phyloP scores from a whole-genome alignment of 768 basidiomycete genomes.

The Mycena indigotica region DNA sequence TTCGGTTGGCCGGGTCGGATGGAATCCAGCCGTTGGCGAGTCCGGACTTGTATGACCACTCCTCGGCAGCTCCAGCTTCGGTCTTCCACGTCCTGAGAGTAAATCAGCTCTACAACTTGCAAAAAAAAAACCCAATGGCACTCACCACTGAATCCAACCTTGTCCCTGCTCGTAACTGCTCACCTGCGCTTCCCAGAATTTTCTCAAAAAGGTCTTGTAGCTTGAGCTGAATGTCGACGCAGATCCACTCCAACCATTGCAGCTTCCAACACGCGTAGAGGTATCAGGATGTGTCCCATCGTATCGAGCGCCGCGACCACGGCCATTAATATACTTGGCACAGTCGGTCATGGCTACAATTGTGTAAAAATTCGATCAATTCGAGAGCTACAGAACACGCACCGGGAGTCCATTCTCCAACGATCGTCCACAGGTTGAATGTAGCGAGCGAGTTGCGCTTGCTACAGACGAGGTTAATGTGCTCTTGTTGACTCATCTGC shows the following conservation, averaged over 20 bases:
- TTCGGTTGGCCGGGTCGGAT: constrained; percentile 44
- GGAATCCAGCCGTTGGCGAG: constrained; percentile 86
- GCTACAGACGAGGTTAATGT: constrained; percentile 63
- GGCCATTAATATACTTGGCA: constrained; percentile 82
- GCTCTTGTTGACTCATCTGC: constrained; percentile 48
- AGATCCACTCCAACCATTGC: constrained; percentile 71
- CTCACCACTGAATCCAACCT: constrained; percentile 71
- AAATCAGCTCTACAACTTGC: not conserved
- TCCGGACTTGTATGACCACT: constrained; percentile 89
- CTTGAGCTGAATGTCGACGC: constrained; percentile 70
- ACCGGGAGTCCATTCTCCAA: constrained; percentile 83
- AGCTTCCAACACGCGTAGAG: constrained; percentile 71
- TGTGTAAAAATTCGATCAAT: not conserved
- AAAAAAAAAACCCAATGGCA: not conserved
- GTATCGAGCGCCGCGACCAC: constrained; percentile 67
- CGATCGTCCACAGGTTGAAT: constrained; percentile 76
- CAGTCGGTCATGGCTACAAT: constrained; percentile 66
- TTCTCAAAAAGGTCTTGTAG: constrained; percentile 81
- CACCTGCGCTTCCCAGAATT: constrained; percentile 85
- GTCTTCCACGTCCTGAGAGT: constrained; percentile 69
- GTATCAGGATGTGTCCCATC: constrained; percentile 68
- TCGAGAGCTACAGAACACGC: not conserved
- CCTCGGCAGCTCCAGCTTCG: constrained; percentile 64
- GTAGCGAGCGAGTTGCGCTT: constrained; percentile 45
- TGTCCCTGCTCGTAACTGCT: constrained; percentile 68